Percentiles rank a stretch among this genome's conserved stretches.
Conservation (phyloP, 192 early-diverging fungal genomes). For the Dispira parvispora region DNA sequence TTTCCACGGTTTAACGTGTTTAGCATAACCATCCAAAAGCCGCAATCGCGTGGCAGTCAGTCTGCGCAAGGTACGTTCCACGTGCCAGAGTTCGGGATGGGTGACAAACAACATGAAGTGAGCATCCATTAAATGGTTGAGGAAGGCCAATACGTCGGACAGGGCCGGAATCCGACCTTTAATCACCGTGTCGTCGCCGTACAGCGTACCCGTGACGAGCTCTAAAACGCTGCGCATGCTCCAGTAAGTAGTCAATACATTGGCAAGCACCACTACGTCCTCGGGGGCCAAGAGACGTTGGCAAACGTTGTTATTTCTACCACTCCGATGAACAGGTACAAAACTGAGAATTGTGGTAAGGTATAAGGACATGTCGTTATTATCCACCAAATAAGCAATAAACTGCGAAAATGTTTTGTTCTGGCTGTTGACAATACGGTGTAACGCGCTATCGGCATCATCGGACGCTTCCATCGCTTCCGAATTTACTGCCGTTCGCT, state of each 20-base stretch:
- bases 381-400: background rate
- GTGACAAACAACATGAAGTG: background rate
- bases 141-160: background rate
- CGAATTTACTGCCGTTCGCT: background rate
- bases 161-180: background rate
- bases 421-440: background rate
- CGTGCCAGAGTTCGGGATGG: background rate
- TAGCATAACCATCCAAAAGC: too few species aligned
- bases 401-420: too few species aligned
- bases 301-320: too few species aligned
- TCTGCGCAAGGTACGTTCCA: background rate
- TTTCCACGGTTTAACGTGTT: too few species aligned
- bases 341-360: background rate
- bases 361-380: background rate
- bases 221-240: background rate
- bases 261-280: background rate
- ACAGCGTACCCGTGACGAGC: background rate
- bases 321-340: background rate
- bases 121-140: background rate
- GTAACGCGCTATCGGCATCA: background rate
- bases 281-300: background rate
- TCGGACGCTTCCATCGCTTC: background rate
- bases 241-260: background rate
- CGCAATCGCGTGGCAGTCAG: too few species aligned
- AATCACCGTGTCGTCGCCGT: background rate